Evolutionary conservation across 495 filamentous ascomycete species (phyloP), one percentile per base, ranked within the genome.

Genomic region (Daldinia vernicosa): DNA sequence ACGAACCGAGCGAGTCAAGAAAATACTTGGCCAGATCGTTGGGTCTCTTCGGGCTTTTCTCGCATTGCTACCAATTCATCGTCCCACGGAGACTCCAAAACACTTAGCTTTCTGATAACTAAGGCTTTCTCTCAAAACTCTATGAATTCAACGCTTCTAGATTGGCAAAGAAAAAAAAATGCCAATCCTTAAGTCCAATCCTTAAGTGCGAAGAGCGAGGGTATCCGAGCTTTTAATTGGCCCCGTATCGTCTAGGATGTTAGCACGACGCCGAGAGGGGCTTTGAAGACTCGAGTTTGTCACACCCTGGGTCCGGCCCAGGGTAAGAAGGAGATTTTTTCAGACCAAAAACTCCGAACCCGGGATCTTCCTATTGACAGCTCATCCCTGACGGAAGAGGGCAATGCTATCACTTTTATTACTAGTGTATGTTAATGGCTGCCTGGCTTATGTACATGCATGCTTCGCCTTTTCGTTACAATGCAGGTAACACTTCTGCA

Each of bases 291-390:
- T 56, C 35, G n/a, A 64, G 26, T 40, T 47, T 32, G 63, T 72
- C 35, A 50, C 60, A 47, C 40, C 58, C 32, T 40, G 24, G 69
- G 56, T 54, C 53, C 9, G 9, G 15, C 11, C 64, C 30, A 50
- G 65, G 64, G 60, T 60, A 26, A 52, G 47, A 68, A 72, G 70
- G 66, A 35, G 65, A 68, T 30, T 63, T 73, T 72, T 64, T 45
- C 45, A 67, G 60, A 72, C 59, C 39, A 59, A 52, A 66, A 66
- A 55, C 32, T 69, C 70, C 70, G 70, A 65, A 27, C 53, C 57
- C 43, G 57, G 43, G 43, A 52, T 65, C 35, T 65, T 39, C 56
- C 56, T 64, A 9, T 37, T 68, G 57, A 69, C 61, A 69, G 43
- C 45, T 69, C 52, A 69, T 51, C 66, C 70, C 57, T 66, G 62